Conservation (phyloP, 441 rosid genomes). For the Cnidoscolus chayamansa region DNA sequence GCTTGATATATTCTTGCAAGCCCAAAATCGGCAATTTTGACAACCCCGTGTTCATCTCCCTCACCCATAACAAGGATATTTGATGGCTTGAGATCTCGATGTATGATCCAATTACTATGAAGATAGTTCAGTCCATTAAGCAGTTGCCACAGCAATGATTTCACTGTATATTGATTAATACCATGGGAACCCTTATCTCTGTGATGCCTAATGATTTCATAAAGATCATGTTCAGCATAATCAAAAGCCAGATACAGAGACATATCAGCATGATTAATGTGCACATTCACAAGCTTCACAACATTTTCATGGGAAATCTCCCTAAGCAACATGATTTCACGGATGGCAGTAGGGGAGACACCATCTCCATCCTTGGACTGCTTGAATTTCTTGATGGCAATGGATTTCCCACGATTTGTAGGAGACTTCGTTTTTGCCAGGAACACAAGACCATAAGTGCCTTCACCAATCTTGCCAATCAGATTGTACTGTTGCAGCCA, state of each 20-base stretch:
- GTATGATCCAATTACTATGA: conserved; percentile 97
- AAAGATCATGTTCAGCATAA: conserved; percentile 90
- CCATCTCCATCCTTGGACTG: conserved; percentile 99
- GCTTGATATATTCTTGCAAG: conserved; percentile 94
- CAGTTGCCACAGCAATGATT: conserved; percentile 95
- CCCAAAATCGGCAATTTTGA: conserved; percentile 95
- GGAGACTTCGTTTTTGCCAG: conserved; percentile 71
- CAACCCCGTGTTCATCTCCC: conserved; percentile 86
- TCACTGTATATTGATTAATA: conserved; percentile 76
- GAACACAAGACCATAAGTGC: conserved; percentile 93
- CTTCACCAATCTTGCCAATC: conserved; percentile 96
- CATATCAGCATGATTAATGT: conserved; percentile 91
- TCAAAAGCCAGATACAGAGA: conserved; percentile 92
- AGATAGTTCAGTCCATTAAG: conserved; percentile 94
- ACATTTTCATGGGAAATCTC: conserved; percentile 95
- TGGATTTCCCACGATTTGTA: conserved; percentile 72
- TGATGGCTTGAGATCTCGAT: conserved; percentile 94
- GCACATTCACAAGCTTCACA: conserved; percentile 95
- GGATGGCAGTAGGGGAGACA: conserved; percentile 94
- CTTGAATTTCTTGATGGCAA: conserved; percentile 96
- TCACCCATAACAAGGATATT: conserved; percentile 99
- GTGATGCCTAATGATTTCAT: conserved; percentile 90
- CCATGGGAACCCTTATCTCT: conserved; percentile 66
- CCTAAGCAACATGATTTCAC: conserved; percentile 93
- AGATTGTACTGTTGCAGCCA: conserved; percentile 95